Percentiles rank a stretch among this genome's conserved stretches.
phyloP scores from a whole-genome alignment of 306 rosid species.

The Quercus engelmannii region DNA sequence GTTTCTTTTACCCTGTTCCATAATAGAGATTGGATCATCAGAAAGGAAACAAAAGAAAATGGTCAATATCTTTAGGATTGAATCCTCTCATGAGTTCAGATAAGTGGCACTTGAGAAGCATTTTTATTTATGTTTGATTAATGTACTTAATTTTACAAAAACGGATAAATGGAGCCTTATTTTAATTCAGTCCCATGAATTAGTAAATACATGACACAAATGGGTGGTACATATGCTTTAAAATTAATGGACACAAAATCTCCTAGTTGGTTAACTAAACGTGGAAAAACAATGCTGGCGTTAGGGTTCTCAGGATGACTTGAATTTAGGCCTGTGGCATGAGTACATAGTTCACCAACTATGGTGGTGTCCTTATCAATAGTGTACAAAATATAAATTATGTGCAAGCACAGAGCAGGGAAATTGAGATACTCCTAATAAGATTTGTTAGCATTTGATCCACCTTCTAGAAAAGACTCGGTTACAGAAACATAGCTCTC shows the following conservation, averaged over 20 bases:
- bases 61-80: neutral
- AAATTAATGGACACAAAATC: slow-evolving; percentile 1
- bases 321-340: too few relatives aligned
- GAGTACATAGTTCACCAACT: too few relatives aligned
- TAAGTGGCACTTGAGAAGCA: neutral
- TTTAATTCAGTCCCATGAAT: neutral
- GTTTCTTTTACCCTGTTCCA: slow-evolving; percentile 84
- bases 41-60: neutral
- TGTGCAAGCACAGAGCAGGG: neutral
- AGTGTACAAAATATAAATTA: too few relatives aligned
- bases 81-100: neutral
- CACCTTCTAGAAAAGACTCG: neutral
- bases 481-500: neutral
- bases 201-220: neutral
- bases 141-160: neutral
- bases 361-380: too few relatives aligned
- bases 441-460: too few relatives aligned
- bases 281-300: too few relatives aligned
- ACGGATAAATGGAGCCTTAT: neutral
- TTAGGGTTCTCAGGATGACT: too few relatives aligned
- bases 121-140: neutral
- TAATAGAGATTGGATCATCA: neutral
- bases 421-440: neutral
- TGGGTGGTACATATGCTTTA: neutral
- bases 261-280: neutral